Base-by-base conservation (phyloP, 805 yeast species). In the Yamadazyma phyllophila region DNA sequence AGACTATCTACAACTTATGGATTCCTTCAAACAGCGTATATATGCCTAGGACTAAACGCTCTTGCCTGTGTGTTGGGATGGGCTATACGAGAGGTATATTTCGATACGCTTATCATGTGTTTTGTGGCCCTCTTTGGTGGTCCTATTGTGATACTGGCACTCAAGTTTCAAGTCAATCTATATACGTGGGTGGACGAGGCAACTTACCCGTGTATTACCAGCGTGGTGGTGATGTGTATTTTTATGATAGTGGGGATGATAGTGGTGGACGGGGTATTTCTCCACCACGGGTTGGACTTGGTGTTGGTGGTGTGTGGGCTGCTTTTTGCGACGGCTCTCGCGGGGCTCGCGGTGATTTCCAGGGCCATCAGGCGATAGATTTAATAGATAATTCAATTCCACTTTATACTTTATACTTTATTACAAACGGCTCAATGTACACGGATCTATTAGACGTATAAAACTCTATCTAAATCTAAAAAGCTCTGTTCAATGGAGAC, bases 401-500 rank as follows among this genome's bases (percentile, higher is more conserved):
- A n/a, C n/a, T n/a, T n/a, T n/a, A n/a, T n/a, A n/a, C n/a, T n/a
- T n/a, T n/a, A n/a, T n/a, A n/a, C n/a, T n/a, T n/a, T n/a, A n/a
- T n/a, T n/a, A 20, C 24, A 20, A 20, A 20, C 6, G 24, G 24
- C 6, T 20, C 24, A 20, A 6, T 20, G 24, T 20, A 20, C 24
- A 20, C 6, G 24, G 6, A 3, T 20, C 6, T 20, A 20, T 20
- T 20, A 6, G 24, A 20, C 3, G 24, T 20, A 20, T 6, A 20
- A 20, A 4, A 20, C 6, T 20, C 24, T 20, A 20, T 20, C 6
- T 20, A 20, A 20, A 3, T 20, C 67, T 81, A 80, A 62, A 89
- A 86, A 62, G 96, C 96, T 61, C 71, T 76, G 74, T 76, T 80
- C 67, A 89, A 77, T 68, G 95, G 97, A 59, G 96, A 86, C 47